Conservation (phyloP, 2,329 filamentous ascomycete species). For the Cladosporium cucumerinum region DNA sequence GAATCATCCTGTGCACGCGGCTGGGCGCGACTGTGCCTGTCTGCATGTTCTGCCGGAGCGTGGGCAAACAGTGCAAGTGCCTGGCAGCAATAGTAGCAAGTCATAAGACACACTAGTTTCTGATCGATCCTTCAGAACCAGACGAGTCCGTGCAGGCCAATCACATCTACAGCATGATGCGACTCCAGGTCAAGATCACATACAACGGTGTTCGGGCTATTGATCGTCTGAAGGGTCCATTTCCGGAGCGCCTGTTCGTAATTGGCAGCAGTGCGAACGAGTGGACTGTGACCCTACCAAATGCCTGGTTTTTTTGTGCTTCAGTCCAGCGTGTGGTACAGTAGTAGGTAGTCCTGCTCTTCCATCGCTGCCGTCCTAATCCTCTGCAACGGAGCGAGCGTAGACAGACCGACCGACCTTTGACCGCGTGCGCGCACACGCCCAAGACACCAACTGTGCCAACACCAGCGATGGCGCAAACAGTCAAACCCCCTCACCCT, state of each 20-base stretch:
- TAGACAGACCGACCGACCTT: not conserved
- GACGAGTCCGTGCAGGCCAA: slow-evolving; percentile 10
- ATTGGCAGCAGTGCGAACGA: not conserved
- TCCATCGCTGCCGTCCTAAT: not conserved
- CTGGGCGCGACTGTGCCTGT: not conserved
- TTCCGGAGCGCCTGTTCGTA: not conserved
- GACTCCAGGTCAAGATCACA: slow-evolving; percentile 5
- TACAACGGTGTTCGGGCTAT: not conserved
- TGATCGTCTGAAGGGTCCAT: not conserved
- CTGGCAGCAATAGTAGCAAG: slow-evolving; percentile 9
- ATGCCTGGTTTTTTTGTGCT: no score
- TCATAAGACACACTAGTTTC: slow-evolving; percentile 13
- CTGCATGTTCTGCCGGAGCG: slow-evolving; percentile 13
- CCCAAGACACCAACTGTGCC: not conserved
- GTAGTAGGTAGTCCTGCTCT: not conserved
- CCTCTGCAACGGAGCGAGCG: not conserved
- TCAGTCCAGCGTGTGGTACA: not conserved
- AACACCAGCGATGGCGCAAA: not conserved
- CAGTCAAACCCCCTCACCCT: slow-evolving; percentile 6
- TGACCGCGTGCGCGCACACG: not conserved
- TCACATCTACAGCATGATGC: not conserved
- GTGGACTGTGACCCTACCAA: not conserved
- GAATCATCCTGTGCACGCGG: slow-evolving; percentile 1
- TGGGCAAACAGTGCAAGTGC: slow-evolving; percentile 9
- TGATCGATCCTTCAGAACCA: slow-evolving; percentile 1